Evolutionary conservation across 306 rosid genomes (phyloP), one percentile per base, ranked within the genome.

Genomic region (Cucurbita pepo): DNA sequence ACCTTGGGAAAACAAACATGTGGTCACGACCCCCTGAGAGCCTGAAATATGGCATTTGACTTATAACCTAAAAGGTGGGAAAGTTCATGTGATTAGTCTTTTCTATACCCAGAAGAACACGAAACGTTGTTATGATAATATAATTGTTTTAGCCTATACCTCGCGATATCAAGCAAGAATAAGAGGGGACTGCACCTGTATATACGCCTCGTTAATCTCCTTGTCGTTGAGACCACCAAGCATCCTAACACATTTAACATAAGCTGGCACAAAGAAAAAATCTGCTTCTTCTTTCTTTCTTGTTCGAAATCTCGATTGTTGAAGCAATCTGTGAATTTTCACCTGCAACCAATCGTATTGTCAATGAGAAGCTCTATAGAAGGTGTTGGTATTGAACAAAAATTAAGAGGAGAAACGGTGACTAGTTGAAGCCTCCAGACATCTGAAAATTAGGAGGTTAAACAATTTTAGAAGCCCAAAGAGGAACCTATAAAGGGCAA

Each of bases 41-140:
- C 74, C 97, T 87, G 85, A 94, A 94, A 81, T 87, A 85, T 22
- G 97, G 96, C 97, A 94, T 89, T 87, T 91, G 99, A 78, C 95
- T 84, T 58, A 89, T 69, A 58, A 89, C 96, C 99, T 94, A 37
- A 63, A 75, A 22, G 30, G n/a, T 18, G 19, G 61, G 10, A 13
- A 57, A 50, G 66, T 59, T 44, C 10, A 56, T 30, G 36, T 62
- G 48, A 37, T 38, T 55, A 54, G 64, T 48, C 7, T 64, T 61
- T 50, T n/a, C 30, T 47, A 44, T 8, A 50, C 47, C 44, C 25
- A 34, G 25, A 30, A 30, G 45, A 14, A 69, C 3, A 34, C 43
- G 41, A 50, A 50, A 30, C 45, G 9, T 8, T 14, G 21, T 48
- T 4, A 69, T 50, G 41, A 18, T 53, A 9, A 34, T 15, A 10